These are phyloP conservation scores for Linnemannia zychae DNA, from an alignment of 192 early-diverging fungal species.

Conservation along the genomic window DNA sequence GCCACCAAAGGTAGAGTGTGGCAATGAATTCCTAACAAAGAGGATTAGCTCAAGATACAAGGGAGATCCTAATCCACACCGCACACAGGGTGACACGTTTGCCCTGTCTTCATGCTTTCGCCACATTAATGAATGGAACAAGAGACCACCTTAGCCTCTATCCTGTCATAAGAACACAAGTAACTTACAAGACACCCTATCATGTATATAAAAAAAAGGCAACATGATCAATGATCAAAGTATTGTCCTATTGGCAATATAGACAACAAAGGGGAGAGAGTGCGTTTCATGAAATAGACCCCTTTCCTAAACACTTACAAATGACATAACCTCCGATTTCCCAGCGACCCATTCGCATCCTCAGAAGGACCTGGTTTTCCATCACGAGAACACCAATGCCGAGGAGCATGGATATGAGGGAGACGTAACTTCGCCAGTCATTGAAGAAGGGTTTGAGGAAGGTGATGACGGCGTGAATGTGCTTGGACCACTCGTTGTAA, in stretches of 20 bases:
- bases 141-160: background rate
- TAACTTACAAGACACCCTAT: conserved; percentile 46
- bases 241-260: background rate
- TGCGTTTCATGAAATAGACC: background rate
- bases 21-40: background rate
- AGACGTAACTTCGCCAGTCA: conserved; percentile 53
- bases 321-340: conserved; percentile 38
- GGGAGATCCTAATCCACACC: background rate
- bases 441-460: conserved; percentile 53
- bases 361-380: conserved; percentile 52
- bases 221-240: background rate
- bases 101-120: background rate
- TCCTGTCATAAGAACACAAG: background rate
- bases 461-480: conserved; percentile 51
- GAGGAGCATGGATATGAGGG: conserved; percentile 31
- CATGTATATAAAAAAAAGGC: background rate
- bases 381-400: conserved; percentile 51
- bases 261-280: background rate
- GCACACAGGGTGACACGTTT: background rate
- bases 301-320: conserved; percentile 20
- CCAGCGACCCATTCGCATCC: conserved; percentile 55
- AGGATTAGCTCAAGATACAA: background rate
- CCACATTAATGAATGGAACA: background rate
- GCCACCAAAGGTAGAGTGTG: background rate
- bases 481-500: conserved; percentile 48